These are phyloP conservation scores for Candida coleopterorum DNA, from an alignment of 805 yeast genomes.

Conservation along the genomic window DNA sequence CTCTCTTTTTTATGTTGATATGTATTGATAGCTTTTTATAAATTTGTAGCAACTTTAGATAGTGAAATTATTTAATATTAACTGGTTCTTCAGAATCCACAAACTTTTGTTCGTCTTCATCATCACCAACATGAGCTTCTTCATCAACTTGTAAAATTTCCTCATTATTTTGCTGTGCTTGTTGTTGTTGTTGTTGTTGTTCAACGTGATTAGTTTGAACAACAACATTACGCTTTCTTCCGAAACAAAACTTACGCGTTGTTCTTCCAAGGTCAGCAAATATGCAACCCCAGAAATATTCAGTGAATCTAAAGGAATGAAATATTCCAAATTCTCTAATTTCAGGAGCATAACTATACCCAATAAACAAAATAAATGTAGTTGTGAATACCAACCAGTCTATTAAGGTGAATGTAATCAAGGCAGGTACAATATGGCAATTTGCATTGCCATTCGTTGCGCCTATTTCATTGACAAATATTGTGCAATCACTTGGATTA, in stretches of 20 bases:
- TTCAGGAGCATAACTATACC: constrained; percentile 8
- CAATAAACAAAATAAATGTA: constrained; percentile 5
- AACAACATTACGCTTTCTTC: neutral
- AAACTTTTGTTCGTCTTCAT: constrained; percentile 4
- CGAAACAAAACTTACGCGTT: too few relatives aligned
- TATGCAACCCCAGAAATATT: constrained; percentile 8
- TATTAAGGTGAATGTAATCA: constrained; percentile 8
- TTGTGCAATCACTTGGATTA: constrained; percentile 3
- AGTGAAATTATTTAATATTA: neutral
- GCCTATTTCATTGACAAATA: neutral
- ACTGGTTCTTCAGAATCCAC: constrained; percentile 6
- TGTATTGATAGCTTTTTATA: too few relatives aligned
- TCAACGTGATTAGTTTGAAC: neutral
- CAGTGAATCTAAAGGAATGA: constrained; percentile 2
- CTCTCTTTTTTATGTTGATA: too few relatives aligned
- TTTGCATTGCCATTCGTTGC: neutral
- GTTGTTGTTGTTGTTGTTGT: neutral
- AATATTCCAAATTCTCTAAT: constrained; percentile 2
- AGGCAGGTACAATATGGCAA: constrained; percentile 7
- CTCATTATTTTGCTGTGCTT: neutral
- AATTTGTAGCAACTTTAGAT: too few relatives aligned
- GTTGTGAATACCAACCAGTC: constrained; percentile 10
- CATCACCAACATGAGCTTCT: constrained; percentile 6
- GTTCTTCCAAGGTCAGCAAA: constrained; percentile 2
- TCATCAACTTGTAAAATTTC: constrained; percentile 5